These are phyloP conservation scores for Linum usitatissimum DNA, from an alignment of 345 rosid species.

Conservation along the genomic window DNA sequence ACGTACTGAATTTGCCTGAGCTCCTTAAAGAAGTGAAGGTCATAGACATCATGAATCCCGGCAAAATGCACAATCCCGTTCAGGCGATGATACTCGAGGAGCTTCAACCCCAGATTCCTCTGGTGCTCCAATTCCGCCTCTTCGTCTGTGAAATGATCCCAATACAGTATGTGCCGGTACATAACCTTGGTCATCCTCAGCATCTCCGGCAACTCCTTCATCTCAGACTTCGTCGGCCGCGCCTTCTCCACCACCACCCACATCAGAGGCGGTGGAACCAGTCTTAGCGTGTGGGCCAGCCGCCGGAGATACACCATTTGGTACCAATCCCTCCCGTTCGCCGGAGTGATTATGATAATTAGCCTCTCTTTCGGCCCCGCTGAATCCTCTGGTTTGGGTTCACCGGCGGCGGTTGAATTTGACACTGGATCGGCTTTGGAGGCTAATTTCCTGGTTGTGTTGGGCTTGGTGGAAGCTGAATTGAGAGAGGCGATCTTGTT, in stretches of 20 bases:
- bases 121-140: constrained; percentile 51
- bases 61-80: constrained; percentile 86
- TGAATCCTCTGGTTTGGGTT: constrained; percentile 1
- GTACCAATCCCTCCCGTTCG: constrained; percentile 24
- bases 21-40: constrained; percentile 69
- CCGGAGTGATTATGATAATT: constrained; percentile 57
- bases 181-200: constrained; percentile 68
- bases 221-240: constrained; percentile 25
- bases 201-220: constrained; percentile 30
- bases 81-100: constrained; percentile 62
- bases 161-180: constrained; percentile 67
- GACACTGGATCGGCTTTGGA: neutral
- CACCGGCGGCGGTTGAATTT: neutral
- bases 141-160: constrained; percentile 52
- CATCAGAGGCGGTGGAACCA: constrained; percentile 60
- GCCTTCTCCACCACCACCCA: constrained; percentile 64
- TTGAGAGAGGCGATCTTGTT: neutral
- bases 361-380: constrained; percentile 22
- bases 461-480: neutral
- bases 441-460: neutral
- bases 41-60: constrained; percentile 57
- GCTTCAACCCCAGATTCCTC: constrained; percentile 66
- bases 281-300: constrained; percentile 47
- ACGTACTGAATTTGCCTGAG: constrained; percentile 75
- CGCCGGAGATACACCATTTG: constrained; percentile 48